phyloP scores from a whole-genome alignment of 2,329 filamentous ascomycete genomes.

The Didymella pomorum region DNA sequence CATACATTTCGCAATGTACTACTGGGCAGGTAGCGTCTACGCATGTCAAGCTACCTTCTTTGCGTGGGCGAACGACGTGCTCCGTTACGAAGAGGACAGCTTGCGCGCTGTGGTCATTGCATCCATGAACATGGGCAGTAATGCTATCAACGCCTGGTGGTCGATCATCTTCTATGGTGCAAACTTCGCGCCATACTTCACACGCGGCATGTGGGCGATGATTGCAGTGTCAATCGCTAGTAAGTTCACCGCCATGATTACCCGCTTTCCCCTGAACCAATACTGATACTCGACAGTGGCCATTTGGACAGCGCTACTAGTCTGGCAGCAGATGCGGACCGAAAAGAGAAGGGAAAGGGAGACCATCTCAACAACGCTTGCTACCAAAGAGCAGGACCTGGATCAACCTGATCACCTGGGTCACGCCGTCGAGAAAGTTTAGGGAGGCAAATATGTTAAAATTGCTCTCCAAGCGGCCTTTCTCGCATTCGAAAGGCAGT shows the following conservation, averaged over 20 bases:
- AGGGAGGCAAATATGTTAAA: not conserved
- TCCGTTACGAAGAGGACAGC: constrained; percentile 69
- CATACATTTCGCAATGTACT: constrained; percentile 71
- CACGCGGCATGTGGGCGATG: constrained; percentile 77
- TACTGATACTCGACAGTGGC: constrained; percentile 49
- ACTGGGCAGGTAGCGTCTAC: constrained; percentile 74
- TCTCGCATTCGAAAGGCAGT: not conserved
- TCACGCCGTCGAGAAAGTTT: constrained; percentile 21
- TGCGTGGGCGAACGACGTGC: constrained; percentile 76
- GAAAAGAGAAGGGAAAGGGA: constrained; percentile 46
- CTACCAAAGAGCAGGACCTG: constrained; percentile 21
- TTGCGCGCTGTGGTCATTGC: constrained; percentile 73
- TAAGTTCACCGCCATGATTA: constrained; percentile 18
- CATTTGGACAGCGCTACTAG: constrained; percentile 65
- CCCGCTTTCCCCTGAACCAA: not conserved
- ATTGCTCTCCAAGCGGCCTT: constrained; percentile 5
- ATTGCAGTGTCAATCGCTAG: constrained; percentile 67
- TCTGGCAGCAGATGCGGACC: constrained; percentile 55
- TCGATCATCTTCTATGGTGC: constrained; percentile 74
- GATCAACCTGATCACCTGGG: constrained; percentile 14
- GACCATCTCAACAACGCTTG: constrained; percentile 10
- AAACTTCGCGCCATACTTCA: constrained; percentile 71
- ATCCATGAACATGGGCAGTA: constrained; percentile 74
- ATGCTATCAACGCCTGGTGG: constrained; percentile 77
- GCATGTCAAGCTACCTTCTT: constrained; percentile 79